A percentile compares a stretch with the other conserved stretches of the same genome.
Conservation (phyloP, 202 grass and related monocot species). For the Panicum virgatum region DNA sequence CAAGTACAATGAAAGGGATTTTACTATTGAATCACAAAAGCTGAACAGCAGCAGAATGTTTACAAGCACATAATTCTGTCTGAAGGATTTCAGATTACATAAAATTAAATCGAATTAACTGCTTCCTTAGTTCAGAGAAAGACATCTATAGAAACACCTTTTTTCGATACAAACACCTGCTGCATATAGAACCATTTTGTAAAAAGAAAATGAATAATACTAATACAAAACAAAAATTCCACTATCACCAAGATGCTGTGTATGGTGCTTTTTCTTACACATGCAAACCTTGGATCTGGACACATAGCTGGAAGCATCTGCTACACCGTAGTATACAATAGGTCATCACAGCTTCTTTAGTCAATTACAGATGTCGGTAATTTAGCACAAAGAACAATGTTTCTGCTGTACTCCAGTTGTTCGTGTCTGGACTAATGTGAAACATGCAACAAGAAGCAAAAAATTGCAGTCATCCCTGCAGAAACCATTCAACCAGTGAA, state of each 20-base stretch:
- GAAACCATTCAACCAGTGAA: not conserved
- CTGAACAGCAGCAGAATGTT: conserved; percentile 33
- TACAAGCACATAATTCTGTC: conserved; percentile 25
- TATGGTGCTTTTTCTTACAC: not conserved
- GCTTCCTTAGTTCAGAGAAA: not conserved
- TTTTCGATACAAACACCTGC: no score
- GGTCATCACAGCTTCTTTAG: conserved; percentile 6
- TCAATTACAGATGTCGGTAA: not conserved
- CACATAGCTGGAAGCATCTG: not conserved
- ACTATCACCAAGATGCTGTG: conserved; percentile 18
- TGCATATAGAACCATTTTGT: not conserved
- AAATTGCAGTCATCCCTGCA: not conserved
- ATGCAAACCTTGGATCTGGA: conserved; percentile 27
- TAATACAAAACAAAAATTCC: conserved; percentile 11
- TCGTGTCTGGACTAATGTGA: conserved; percentile 14
- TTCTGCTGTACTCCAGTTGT: not conserved
- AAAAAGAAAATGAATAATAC: no score
- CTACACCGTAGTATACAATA: not conserved
- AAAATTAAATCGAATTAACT: not conserved
- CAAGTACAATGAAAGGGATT: conserved; percentile 24
- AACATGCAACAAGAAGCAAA: not conserved
- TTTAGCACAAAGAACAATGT: not conserved
- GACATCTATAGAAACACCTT: not conserved
- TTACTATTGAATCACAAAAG: conserved; percentile 27
- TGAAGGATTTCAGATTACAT: not conserved